These are phyloP conservation scores for Boechera retrofracta DNA, from an alignment of 345 rosid species.

Conservation along the genomic window DNA sequence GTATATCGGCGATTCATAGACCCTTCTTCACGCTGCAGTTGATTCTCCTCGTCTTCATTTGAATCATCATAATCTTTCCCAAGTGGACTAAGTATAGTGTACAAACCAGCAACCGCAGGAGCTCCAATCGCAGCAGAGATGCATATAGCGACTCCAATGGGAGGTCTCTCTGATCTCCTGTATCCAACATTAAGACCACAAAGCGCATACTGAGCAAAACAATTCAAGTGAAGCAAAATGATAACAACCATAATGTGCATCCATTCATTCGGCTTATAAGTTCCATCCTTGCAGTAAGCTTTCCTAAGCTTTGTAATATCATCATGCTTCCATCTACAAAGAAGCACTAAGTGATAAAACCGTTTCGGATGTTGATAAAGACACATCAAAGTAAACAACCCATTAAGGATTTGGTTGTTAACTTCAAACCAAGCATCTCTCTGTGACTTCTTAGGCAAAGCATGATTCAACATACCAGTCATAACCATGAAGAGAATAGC, in stretches of 20 bases:
- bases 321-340: constrained; percentile 73
- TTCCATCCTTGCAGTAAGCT: constrained; percentile 84
- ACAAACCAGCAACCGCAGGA: constrained; percentile 82
- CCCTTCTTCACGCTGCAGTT: constrained; percentile 38
- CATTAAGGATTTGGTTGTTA: constrained; percentile 91
- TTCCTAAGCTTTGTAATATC: constrained; percentile 75
- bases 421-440: constrained; percentile 93
- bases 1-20: constrained; percentile 47
- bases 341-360: constrained; percentile 78
- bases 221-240: constrained; percentile 78
- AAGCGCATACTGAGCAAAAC: constrained; percentile 95
- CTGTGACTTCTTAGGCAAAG: constrained; percentile 65
- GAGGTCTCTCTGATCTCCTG: constrained; percentile 82
- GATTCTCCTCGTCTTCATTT: constrained; percentile 74
- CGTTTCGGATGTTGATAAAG: constrained; percentile 92
- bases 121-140: constrained; percentile 86
- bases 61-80: constrained; percentile 79
- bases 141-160: constrained; percentile 84
- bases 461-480: constrained; percentile 92
- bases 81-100: constrained; percentile 78
- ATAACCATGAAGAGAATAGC: constrained; percentile 92
- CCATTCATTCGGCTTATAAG: constrained; percentile 91
- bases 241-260: constrained; percentile 85
- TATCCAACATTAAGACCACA: constrained; percentile 87
- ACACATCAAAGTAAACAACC: constrained; percentile 92